Conservation (phyloP, 257 asterid genomes). For the Asclepias syriaca region DNA sequence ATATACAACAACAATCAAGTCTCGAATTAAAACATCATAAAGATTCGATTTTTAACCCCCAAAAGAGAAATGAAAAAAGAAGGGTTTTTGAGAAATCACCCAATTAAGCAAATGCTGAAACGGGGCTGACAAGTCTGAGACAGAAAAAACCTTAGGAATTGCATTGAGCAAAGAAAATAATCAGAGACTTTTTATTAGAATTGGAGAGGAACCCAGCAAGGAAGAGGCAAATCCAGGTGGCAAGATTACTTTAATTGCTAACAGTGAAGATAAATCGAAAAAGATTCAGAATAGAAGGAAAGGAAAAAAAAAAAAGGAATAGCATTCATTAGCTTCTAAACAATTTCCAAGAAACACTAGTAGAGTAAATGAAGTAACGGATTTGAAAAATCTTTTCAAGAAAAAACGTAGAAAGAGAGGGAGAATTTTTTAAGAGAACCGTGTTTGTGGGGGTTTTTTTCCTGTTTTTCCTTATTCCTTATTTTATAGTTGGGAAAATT, state of each 20-base stretch:
- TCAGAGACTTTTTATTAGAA: background rate
- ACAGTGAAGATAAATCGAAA: background rate
- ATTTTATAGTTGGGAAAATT: background rate
- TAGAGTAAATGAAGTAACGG: background rate
- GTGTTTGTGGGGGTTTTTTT: background rate
- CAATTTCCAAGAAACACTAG: background rate
- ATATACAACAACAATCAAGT: slow-evolving; percentile 22
- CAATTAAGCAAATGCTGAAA: slow-evolving; percentile 31
- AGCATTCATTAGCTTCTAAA: slow-evolving; percentile 1
- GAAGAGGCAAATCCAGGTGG: slow-evolving; percentile 12
- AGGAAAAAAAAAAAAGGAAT: background rate
- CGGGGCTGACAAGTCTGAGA: slow-evolving; percentile 6
- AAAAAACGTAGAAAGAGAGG: slow-evolving; percentile 4
- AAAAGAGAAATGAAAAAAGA: slow-evolving; percentile 8
- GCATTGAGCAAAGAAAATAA: slow-evolving; percentile 14
- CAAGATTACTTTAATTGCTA: slow-evolving; percentile 5
- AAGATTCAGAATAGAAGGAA: no score
- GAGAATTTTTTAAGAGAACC: background rate
- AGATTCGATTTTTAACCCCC: slow-evolving; percentile 15
- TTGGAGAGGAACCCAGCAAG: background rate
- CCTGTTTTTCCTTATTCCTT: background rate
- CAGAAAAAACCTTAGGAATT: slow-evolving; percentile 9
- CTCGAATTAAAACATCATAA: slow-evolving; percentile 15
- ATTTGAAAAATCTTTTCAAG: background rate
- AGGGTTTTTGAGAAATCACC: slow-evolving; percentile 29